Evolutionary conservation across 768 basidiomycete genomes (phyloP).

Genomic region (Phlebiopsis flavidoalba): DNA sequence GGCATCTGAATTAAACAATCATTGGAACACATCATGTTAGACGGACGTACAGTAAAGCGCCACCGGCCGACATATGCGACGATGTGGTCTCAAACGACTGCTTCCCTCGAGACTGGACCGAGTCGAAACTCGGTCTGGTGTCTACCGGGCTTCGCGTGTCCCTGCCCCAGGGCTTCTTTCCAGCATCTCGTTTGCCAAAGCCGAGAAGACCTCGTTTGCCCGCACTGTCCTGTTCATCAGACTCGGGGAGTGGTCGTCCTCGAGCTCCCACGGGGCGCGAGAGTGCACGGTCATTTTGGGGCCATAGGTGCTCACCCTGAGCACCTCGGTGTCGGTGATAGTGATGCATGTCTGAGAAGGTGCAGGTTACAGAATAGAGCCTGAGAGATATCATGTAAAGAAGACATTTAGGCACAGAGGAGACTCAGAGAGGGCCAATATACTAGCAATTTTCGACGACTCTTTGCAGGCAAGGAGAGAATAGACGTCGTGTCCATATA

Average conservation of each 20-base stretch:
- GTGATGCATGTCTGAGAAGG: too few relatives aligned
- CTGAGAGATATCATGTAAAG: too few relatives aligned
- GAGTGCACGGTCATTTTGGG: slow-evolving; percentile 80
- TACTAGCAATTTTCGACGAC: too few relatives aligned
- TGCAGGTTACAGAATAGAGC: too few relatives aligned
- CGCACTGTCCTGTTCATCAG: slow-evolving; percentile 20
- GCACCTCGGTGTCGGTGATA: slow-evolving; percentile 36
- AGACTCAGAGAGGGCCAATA: too few relatives aligned
- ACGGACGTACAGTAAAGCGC: slow-evolving; percentile 54
- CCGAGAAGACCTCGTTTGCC: slow-evolving; percentile 25
- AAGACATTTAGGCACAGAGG: too few relatives aligned
- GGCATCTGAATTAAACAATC: background rate
- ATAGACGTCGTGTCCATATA: too few relatives aligned
- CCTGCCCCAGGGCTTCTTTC: slow-evolving; percentile 15
- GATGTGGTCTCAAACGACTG: slow-evolving; percentile 56
- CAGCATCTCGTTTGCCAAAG: slow-evolving; percentile 26
- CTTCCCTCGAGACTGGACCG: slow-evolving; percentile 41
- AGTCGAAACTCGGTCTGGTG: slow-evolving; percentile 61
- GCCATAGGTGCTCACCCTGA: slow-evolving; percentile 69
- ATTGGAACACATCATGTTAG: background rate
- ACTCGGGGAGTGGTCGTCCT: slow-evolving; percentile 33
- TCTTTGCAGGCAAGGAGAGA: too few relatives aligned
- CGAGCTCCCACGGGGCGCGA: slow-evolving; percentile 75
- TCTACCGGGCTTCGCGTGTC: slow-evolving; percentile 33
- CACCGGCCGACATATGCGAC: slow-evolving; percentile 45